Percentiles rank a stretch among this genome's conserved stretches.
phyloP scores from a whole-genome alignment of 2,329 filamentous ascomycete species.

The Dactylella cylindrospora region DNA sequence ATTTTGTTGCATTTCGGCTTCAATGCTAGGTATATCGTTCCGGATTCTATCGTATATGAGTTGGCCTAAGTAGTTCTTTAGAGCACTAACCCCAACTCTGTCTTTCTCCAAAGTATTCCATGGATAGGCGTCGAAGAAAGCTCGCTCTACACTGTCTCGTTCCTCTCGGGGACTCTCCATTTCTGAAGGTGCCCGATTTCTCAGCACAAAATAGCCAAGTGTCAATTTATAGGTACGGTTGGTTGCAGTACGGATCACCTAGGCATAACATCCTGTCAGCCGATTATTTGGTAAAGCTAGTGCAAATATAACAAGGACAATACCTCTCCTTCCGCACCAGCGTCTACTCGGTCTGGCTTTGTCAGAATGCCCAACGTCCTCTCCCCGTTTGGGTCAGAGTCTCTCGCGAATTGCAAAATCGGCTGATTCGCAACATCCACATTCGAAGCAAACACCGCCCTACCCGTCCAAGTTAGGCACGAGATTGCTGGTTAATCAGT shows the following conservation, averaged over 20 bases:
- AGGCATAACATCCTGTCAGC: no score
- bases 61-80: slow-evolving; percentile 18
- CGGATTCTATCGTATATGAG: slow-evolving; percentile 23
- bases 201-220: slow-evolving; percentile 20
- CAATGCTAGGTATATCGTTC: slow-evolving; percentile 16
- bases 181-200: slow-evolving; percentile 22
- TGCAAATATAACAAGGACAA: no score
- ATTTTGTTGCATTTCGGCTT: slow-evolving; percentile 8
- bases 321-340: slow-evolving; percentile 49
- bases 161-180: slow-evolving; percentile 9
- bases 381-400: slow-evolving; percentile 51
- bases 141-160: slow-evolving; percentile 10
- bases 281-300: no score
- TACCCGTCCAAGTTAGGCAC: no score
- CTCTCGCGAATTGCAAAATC: slow-evolving; percentile 42
- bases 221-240: slow-evolving; percentile 10
- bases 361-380: slow-evolving; percentile 59
- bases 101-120: slow-evolving; percentile 19
- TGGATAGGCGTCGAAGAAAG: slow-evolving; percentile 4
- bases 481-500: neutral
- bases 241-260: slow-evolving; percentile 9
- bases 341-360: slow-evolving; percentile 61
- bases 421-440: slow-evolving; percentile 44
- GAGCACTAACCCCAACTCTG: slow-evolving; percentile 4
- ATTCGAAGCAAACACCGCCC: slow-evolving; percentile 28